Evolutionary conservation across 169 alveolate species (phyloP).

Genomic region (Plasmodium fragile): DNA sequence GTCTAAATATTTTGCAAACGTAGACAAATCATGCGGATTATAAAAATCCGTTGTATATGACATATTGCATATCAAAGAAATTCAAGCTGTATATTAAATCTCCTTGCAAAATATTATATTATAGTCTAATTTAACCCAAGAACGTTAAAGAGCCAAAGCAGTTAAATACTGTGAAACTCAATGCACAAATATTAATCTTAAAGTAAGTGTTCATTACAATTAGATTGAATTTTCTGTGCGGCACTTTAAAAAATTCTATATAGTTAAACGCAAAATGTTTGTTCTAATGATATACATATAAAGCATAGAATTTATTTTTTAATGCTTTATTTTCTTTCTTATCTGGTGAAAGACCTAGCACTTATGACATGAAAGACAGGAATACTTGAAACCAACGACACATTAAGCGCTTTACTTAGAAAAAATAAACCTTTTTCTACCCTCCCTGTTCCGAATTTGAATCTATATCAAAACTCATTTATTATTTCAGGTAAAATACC

Average conservation of each 20-base stretch:
- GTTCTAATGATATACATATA: not conserved
- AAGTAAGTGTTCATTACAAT: not conserved
- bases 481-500: not conserved
- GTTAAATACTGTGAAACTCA: not conserved
- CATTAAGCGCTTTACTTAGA: not conserved
- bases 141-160: not conserved
- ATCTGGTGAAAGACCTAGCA: not conserved
- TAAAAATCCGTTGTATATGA: not conserved
- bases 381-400: not conserved
- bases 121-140: not conserved
- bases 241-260: not conserved
- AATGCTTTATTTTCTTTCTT: not conserved
- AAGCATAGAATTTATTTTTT: not conserved
- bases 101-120: not conserved
- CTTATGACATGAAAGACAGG: not conserved
- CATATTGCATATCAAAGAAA: not conserved
- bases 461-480: not conserved
- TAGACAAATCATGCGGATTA: not conserved
- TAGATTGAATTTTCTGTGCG: not conserved
- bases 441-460: not conserved
- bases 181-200: not conserved
- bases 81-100: not conserved
- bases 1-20: not conserved
- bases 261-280: not conserved
- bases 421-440: not conserved